These are phyloP conservation scores for Mycena pura DNA, from an alignment of 768 basidiomycete genomes.

Conservation along the genomic window DNA sequence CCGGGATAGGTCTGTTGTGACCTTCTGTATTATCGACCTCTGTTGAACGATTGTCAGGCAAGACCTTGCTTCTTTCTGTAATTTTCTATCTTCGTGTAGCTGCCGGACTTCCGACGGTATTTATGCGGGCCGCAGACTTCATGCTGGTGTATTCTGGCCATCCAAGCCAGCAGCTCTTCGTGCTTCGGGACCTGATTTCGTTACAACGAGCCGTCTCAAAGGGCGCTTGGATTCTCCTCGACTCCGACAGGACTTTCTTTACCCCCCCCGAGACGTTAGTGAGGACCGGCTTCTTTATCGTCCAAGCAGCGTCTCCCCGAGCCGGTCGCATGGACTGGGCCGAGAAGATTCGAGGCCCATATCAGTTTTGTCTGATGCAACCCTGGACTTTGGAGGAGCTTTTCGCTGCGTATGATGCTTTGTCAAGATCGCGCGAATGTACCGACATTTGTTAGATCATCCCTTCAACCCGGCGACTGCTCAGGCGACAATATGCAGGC, in stretches of 20 bases:
- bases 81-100: slow-evolving; percentile 9
- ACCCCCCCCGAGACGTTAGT: background rate
- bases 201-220: background rate
- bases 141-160: background rate
- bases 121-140: background rate
- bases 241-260: background rate
- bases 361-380: slow-evolving; percentile 6
- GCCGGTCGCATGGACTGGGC: background rate
- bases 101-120: slow-evolving; percentile 3
- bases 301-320: slow-evolving; percentile 1
- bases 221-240: background rate
- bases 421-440: background rate
- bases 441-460: slow-evolving; percentile 2
- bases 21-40: background rate
- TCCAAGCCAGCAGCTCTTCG: background rate
- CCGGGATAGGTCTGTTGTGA: slow-evolving; percentile 4
- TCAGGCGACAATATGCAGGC: background rate
- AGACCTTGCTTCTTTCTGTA: background rate
- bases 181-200: background rate
- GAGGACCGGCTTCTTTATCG: background rate
- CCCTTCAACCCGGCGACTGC: background rate
- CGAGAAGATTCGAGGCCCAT: background rate
- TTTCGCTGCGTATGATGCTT: background rate
- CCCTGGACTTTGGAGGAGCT: slow-evolving; percentile 10
- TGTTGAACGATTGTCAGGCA: background rate